Base-by-base conservation (phyloP, 2,329 filamentous ascomycete species). In the Fusarium haematococcum region DNA sequence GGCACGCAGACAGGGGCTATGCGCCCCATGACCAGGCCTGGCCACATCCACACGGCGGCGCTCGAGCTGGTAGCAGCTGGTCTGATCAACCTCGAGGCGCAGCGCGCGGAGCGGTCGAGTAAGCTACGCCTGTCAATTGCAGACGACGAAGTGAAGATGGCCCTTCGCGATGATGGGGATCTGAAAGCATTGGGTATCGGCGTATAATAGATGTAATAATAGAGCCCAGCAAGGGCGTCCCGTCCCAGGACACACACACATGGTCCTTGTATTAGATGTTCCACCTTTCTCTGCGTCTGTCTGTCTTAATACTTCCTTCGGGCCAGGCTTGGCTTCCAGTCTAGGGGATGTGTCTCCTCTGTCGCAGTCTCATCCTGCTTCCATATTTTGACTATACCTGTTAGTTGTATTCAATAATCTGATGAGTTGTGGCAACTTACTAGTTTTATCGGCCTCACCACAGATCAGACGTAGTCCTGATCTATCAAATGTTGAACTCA, bases 401-500 rank as follows among this genome's bases (percentile, higher is more conserved):
- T 56, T 74, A 77, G 84, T 78, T 82, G 56, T 3, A 7, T 16
- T 20, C 77, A 35, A 72, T 61, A 33, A 27, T 41, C 18, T 54
- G 3, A 18, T 48, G 6, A n/a, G 57, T 27, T 3, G 11, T 6
- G 16, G 16, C 2, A 48, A 84, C 88, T 83, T 81, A 90, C 88
- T 98, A 0, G 95, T 98, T 88, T 99, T 99, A 82, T 99, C 97
- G 7, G 95, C 94, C 84, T 99, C 97, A 54, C 97, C 97, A 23
- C 94, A 95, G 73, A 99, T 97, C 77, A 99, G 86, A 76, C 97
- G 90, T 79, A 98, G 81, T 0, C 97, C 97, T 0, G 95, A 98
- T 69, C 90, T 90, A 80, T 99, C 97, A 80, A 97, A 99, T 0
- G 93, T 98, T 16, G 94, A 95, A 80, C 93, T 94, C 93, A 99